Conservation (phyloP, 495 filamentous ascomycete genomes). For the Tuber brumale region DNA sequence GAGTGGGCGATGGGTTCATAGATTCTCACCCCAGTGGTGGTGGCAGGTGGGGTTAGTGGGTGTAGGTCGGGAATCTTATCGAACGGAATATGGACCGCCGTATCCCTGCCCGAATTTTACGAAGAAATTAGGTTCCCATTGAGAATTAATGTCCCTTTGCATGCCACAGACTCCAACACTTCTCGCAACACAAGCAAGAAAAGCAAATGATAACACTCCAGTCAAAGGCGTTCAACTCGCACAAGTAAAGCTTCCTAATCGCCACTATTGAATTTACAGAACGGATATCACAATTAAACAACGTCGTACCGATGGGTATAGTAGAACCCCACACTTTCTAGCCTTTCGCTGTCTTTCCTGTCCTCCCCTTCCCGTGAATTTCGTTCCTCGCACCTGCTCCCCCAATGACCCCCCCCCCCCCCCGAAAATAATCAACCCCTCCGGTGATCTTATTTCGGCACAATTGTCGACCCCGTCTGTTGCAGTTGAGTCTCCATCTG, state of each 20-base stretch:
- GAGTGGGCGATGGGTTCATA: background rate
- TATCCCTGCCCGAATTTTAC: background rate
- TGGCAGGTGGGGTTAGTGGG: background rate
- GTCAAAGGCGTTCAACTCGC: background rate
- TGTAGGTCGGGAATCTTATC: background rate
- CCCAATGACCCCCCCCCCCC: background rate
- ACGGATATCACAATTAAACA: background rate
- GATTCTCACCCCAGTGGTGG: background rate
- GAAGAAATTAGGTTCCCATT: background rate
- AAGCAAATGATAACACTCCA: background rate
- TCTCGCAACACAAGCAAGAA: background rate
- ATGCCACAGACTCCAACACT: background rate
- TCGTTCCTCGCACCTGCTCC: background rate
- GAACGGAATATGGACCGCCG: no score
- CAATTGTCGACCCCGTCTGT: conserved; percentile 19
- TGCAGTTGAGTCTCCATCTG: conserved; percentile 71
- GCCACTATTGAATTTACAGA: background rate
- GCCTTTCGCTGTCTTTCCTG: background rate
- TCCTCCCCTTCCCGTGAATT: background rate
- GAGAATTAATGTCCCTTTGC: background rate
- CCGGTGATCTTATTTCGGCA: conserved; percentile 20
- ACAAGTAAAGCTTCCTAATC: background rate
- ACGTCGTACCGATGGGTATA: background rate
- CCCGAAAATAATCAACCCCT: background rate
- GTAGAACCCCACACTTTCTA: background rate